These are phyloP conservation scores for Phytophthora citricola DNA, from an alignment of 352 stramenopile species.

Conservation along the genomic window DNA sequence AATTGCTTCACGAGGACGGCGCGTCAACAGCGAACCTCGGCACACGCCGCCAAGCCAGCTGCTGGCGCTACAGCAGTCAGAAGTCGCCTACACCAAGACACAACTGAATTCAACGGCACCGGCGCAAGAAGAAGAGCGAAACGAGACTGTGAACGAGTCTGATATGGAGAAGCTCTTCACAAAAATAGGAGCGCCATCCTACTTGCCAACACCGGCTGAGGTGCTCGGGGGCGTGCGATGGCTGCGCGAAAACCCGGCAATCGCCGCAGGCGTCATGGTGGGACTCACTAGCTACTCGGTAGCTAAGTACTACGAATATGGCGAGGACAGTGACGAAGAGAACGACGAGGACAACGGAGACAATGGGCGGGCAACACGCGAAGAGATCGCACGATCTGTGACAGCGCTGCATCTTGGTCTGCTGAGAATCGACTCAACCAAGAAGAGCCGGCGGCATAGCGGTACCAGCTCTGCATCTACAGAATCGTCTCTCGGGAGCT, in stretches of 20 bases:
- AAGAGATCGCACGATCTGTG: slow-evolving; percentile 62
- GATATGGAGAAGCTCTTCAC: slow-evolving; percentile 48
- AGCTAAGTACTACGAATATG: slow-evolving; percentile 68
- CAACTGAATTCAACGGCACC: slow-evolving; percentile 37
- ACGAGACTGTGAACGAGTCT: background rate
- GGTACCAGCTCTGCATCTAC: slow-evolving; percentile 35
- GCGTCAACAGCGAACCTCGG: slow-evolving; percentile 46
- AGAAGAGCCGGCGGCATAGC: slow-evolving; percentile 33
- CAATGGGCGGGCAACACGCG: slow-evolving; percentile 27
- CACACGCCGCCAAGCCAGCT: slow-evolving; percentile 13
- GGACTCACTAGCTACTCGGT: slow-evolving; percentile 75
- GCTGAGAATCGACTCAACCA: slow-evolving; percentile 34
- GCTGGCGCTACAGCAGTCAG: background rate
- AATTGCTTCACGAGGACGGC: slow-evolving; percentile 35
- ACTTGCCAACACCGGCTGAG: slow-evolving; percentile 68
- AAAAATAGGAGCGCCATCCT: slow-evolving; percentile 59
- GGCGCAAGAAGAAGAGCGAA: slow-evolving; percentile 7
- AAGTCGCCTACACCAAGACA: slow-evolving; percentile 8
- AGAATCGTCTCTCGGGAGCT: slow-evolving; percentile 37
- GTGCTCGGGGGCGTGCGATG: slow-evolving; percentile 70
- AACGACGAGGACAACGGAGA: slow-evolving; percentile 11
- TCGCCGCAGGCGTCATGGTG: slow-evolving; percentile 69
- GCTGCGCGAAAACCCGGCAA: slow-evolving; percentile 69
- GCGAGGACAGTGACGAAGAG: slow-evolving; percentile 39
- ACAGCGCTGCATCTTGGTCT: slow-evolving; percentile 54